Percentiles rank a stretch among this genome's conserved stretches.
These are phyloP conservation scores for Trichosporon inkin DNA, from an alignment of 1,284 basidiomycete species.

Conservation along the genomic window DNA sequence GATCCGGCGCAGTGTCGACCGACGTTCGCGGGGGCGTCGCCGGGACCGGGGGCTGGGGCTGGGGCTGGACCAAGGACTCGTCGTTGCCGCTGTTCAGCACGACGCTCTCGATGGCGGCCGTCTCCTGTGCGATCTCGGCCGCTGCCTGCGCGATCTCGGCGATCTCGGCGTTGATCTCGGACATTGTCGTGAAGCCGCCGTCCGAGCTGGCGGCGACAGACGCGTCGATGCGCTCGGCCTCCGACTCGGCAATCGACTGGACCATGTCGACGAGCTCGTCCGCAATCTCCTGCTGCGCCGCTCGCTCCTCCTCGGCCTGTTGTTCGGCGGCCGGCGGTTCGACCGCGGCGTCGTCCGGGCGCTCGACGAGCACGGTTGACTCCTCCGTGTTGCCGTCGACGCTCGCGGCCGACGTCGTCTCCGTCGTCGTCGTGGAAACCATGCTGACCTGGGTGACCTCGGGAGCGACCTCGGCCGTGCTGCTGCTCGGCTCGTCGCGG, in stretches of 20 bases:
- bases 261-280: slow-evolving; percentile 5
- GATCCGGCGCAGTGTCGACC: neutral
- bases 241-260: slow-evolving; percentile 2
- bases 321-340: neutral
- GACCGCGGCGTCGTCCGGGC: neutral
- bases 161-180: neutral
- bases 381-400: neutral
- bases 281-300: neutral
- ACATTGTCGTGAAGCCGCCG: neutral
- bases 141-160: neutral
- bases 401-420: neutral
- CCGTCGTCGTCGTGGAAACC: neutral
- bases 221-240: neutral
- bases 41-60: neutral
- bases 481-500: slow-evolving; percentile 1
- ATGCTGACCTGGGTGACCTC: neutral
- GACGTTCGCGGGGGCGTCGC: neutral
- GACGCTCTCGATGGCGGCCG: neutral
- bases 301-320: neutral
- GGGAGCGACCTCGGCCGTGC: neutral
- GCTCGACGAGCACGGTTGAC: slow-evolving; percentile 2
- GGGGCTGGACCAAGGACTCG: neutral
- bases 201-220: neutral
- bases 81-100: neutral
- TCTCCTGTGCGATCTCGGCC: neutral